These are phyloP conservation scores for Penstemon barbatus DNA, from an alignment of 257 asterid species.

Conservation along the genomic window DNA sequence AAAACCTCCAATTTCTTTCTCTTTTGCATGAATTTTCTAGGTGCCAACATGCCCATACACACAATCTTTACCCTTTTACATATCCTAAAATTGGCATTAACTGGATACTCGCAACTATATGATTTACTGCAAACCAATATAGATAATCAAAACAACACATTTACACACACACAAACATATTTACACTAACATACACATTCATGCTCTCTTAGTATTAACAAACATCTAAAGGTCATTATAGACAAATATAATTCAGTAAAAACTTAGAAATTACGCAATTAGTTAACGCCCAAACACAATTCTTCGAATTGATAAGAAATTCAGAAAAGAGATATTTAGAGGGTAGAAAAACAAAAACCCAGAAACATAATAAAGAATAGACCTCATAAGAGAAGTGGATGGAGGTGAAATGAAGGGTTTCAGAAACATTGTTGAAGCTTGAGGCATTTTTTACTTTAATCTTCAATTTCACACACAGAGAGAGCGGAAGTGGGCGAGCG, in stretches of 20 bases:
- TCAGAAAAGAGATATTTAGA: neutral
- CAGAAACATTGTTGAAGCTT: constrained; percentile 52
- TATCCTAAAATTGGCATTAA: constrained; percentile 46
- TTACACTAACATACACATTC: neutral
- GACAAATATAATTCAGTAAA: no score
- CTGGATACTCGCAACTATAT: constrained; percentile 38
- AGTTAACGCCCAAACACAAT: neutral
- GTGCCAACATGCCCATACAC: constrained; percentile 84
- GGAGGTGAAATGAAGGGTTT: constrained; percentile 73
- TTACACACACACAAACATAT: neutral
- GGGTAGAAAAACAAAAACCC: neutral
- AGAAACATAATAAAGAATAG: constrained; percentile 7
- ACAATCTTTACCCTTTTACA: constrained; percentile 63
- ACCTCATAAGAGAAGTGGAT: constrained; percentile 64
- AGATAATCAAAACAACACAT: neutral
- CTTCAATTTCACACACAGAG: constrained; percentile 17
- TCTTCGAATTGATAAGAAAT: neutral
- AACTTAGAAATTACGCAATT: neutral
- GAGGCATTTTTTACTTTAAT: constrained; percentile 46
- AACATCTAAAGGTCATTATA: neutral
- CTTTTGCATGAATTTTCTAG: constrained; percentile 92
- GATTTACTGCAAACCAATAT: constrained; percentile 52
- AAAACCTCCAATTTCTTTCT: constrained; percentile 83
- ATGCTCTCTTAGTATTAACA: neutral
- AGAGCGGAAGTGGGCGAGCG: constrained; percentile 17